Evolutionary conservation across 768 basidiomycete genomes (phyloP).

Genomic region (Auricularia cornea): DNA sequence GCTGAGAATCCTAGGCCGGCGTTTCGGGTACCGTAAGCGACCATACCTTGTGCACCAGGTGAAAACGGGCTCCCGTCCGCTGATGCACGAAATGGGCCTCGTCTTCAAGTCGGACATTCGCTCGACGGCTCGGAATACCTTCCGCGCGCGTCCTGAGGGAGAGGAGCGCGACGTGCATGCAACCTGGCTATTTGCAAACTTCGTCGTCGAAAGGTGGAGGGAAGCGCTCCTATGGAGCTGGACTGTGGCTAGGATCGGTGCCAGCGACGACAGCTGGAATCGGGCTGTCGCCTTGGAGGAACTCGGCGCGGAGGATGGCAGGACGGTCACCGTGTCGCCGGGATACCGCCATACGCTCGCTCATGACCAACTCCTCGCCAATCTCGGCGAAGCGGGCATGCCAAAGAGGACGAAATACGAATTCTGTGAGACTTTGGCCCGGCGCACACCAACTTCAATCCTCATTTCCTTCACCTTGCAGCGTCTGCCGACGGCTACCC

Average conservation of each 20-base stretch:
- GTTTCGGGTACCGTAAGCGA: constrained; percentile 16
- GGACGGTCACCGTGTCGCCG: too few relatives aligned
- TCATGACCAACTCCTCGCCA: too few relatives aligned
- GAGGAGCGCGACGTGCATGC: constrained; percentile 10
- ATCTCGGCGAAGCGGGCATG: too few relatives aligned
- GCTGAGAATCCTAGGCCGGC: constrained; percentile 3
- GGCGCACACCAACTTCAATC: too few relatives aligned
- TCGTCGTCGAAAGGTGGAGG: constrained; percentile 10
- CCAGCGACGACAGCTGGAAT: constrained; percentile 9
- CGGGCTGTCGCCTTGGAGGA: neutral
- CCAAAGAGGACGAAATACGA: neutral
- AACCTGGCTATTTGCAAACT: constrained; percentile 9
- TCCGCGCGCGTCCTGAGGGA: neutral
- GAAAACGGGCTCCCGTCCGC: constrained; percentile 11
- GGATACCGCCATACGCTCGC: too few relatives aligned
- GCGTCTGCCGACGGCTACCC: constrained; percentile 1
- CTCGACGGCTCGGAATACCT: constrained; percentile 7
- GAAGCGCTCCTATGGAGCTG: constrained; percentile 11
- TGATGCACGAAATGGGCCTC: constrained; percentile 13
- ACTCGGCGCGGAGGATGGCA: neutral
- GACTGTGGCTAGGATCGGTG: constrained; percentile 11
- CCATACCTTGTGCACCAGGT: constrained; percentile 20
- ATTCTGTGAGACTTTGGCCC: neutral
- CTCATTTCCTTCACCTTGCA: too few relatives aligned
- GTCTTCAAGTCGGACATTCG: constrained; percentile 10